Evolutionary conservation across 148 eudicot genomes (phyloP).

Genomic region (Euryodendron excelsum): DNA sequence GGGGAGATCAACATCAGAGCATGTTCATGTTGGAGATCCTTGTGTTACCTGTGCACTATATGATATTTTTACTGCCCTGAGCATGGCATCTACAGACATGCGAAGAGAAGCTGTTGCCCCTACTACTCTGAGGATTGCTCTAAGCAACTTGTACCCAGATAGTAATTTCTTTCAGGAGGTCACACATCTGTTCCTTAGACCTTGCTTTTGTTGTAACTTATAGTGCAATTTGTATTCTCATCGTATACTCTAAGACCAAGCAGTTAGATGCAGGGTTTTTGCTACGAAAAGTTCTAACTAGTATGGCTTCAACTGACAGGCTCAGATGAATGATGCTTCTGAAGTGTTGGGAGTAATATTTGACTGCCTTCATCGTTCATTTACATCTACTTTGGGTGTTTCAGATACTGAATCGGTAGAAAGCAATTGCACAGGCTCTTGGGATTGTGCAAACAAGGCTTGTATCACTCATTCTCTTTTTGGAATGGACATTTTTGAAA

Average conservation of each 20-base stretch:
- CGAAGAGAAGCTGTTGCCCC: slow-evolving; percentile 77
- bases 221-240: not conserved
- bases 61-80: slow-evolving; percentile 77
- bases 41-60: slow-evolving; percentile 93
- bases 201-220: not conserved
- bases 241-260: not conserved
- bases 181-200: not conserved
- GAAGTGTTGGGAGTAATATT: slow-evolving; percentile 86
- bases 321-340: slow-evolving; percentile 98
- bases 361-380: slow-evolving; percentile 79
- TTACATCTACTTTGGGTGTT: slow-evolving; percentile 40
- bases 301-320: slow-evolving; percentile 40
- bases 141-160: slow-evolving; percentile 80
- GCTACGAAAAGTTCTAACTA: not conserved
- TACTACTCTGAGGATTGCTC: slow-evolving; percentile 80
- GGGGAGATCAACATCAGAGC: slow-evolving; percentile 62
- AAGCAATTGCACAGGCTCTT: slow-evolving; percentile 54
- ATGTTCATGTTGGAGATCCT: slow-evolving; percentile 87
- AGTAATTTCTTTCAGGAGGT: slow-evolving; percentile 97
- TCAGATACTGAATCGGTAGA: slow-evolving; percentile 57
- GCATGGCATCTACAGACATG: slow-evolving; percentile 45
- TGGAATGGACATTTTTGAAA: slow-evolving; percentile 84
- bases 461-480: slow-evolving; percentile 85
- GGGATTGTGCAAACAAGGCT: slow-evolving; percentile 72
- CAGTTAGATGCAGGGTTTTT: not conserved